Evolutionary conservation across 768 basidiomycete species (phyloP).

Genomic region (Pulveroboletus frians): DNA sequence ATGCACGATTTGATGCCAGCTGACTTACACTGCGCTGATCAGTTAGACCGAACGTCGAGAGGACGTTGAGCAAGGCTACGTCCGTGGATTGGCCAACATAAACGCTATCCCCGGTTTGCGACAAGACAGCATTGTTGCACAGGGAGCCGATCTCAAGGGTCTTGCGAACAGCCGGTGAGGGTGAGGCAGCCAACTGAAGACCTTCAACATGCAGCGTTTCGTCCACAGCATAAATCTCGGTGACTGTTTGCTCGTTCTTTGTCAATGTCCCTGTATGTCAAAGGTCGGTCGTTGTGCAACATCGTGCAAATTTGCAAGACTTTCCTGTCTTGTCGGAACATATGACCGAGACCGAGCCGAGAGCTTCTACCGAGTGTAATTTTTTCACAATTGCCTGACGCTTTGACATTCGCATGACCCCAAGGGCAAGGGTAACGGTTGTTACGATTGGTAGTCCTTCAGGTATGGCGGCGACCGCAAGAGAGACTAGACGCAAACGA

Average conservation of each 20-base stretch:
- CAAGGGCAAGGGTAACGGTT: conserved; percentile 92
- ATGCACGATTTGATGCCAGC: not conserved
- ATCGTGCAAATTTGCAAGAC: conserved; percentile 7
- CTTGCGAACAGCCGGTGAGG: conserved; percentile 66
- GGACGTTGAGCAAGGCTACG: conserved; percentile 81
- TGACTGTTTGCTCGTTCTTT: conserved; percentile 94
- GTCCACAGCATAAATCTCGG: conserved; percentile 82
- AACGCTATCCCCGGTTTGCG: conserved; percentile 61
- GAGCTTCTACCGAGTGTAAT: conserved; percentile 87
- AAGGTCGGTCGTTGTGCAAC: not conserved
- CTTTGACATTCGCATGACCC: conserved; percentile 90
- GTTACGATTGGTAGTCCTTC: conserved; percentile 97
- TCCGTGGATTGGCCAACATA: conserved; percentile 90
- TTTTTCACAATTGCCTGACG: conserved; percentile 97
- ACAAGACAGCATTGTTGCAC: conserved; percentile 80
- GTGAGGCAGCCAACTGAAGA: conserved; percentile 38
- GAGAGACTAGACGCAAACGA: conserved; percentile 59
- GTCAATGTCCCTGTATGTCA: conserved; percentile 69
- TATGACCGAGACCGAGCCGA: conserved; percentile 95
- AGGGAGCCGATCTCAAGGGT: conserved; percentile 78
- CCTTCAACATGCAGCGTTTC: conserved; percentile 64
- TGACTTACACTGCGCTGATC: conserved; percentile 67
- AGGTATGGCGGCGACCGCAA: conserved; percentile 97
- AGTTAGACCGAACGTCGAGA: conserved; percentile 57
- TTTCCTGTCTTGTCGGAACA: conserved; percentile 95